phyloP scores from a whole-genome alignment of 2,329 filamentous ascomycete genomes.

The Pleoardoris graminearum region DNA sequence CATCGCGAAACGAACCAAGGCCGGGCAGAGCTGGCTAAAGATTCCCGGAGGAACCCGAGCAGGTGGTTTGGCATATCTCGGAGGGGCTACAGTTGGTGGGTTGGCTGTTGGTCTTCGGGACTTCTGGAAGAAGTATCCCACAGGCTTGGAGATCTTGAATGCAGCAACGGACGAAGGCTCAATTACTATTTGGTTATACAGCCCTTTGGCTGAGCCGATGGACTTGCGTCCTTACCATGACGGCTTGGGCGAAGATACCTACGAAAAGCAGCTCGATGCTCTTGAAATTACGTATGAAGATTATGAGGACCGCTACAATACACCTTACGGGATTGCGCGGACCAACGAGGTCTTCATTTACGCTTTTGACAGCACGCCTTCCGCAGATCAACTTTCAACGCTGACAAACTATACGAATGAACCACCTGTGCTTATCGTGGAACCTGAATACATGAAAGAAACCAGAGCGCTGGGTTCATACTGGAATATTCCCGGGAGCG shows the following conservation, averaged over 20 bases:
- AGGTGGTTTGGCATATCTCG: slow-evolving; percentile 62
- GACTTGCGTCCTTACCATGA: slow-evolving; percentile 64
- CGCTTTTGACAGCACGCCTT: slow-evolving; percentile 58
- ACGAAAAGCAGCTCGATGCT: slow-evolving; percentile 62
- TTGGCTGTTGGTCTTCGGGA: slow-evolving; percentile 62
- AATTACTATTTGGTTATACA: slow-evolving; percentile 65
- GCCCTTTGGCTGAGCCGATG: slow-evolving; percentile 58
- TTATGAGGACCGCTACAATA: slow-evolving; percentile 59
- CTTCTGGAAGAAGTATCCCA: slow-evolving; percentile 67
- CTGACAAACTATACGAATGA: slow-evolving; percentile 54
- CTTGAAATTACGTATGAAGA: slow-evolving; percentile 68
- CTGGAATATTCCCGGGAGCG: slow-evolving; percentile 52
- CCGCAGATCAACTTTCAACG: slow-evolving; percentile 50
- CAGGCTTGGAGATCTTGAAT: slow-evolving; percentile 59
- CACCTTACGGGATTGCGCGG: slow-evolving; percentile 60
- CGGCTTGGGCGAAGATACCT: slow-evolving; percentile 59
- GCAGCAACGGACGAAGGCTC: slow-evolving; percentile 55
- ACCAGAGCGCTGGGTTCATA: slow-evolving; percentile 60
- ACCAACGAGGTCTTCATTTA: slow-evolving; percentile 62
- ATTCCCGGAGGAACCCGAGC: slow-evolving; percentile 61
- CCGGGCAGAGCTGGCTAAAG: slow-evolving; percentile 61
- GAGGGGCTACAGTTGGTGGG: slow-evolving; percentile 60
- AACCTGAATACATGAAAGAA: slow-evolving; percentile 55
- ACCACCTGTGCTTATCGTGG: slow-evolving; percentile 57
- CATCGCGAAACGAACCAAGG: slow-evolving; percentile 62